Conservation (phyloP, 345 rosid genomes). For the Excoecaria cochinchinensis region DNA sequence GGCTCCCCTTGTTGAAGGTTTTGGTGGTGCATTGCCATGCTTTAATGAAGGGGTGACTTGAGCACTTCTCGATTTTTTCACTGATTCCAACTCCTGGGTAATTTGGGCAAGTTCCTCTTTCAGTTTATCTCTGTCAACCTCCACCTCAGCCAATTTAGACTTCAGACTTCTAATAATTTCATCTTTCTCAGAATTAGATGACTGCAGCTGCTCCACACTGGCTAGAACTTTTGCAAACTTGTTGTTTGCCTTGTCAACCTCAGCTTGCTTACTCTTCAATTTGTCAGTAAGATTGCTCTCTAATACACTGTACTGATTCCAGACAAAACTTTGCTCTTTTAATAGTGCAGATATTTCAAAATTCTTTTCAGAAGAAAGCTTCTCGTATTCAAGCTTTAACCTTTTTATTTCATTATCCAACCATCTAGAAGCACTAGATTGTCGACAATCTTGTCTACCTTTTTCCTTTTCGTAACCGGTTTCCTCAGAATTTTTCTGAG, state of each 20-base stretch:
- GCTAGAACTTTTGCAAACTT: constrained; percentile 57
- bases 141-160: constrained; percentile 50
- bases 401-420: constrained; percentile 45
- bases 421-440: constrained; percentile 25
- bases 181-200: constrained; percentile 61
- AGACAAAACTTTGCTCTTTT: constrained; percentile 64
- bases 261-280: constrained; percentile 52
- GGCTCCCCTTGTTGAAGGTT: constrained; percentile 25
- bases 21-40: constrained; percentile 33
- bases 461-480: constrained; percentile 16
- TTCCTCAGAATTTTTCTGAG: constrained; percentile 22
- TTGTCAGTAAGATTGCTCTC: constrained; percentile 52
- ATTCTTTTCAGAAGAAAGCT: constrained; percentile 55
- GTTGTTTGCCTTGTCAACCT: constrained; percentile 51
- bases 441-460: constrained; percentile 14
- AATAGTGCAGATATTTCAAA: constrained; percentile 50
- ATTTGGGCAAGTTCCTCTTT: constrained; percentile 47
- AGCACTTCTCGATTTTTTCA: constrained; percentile 42
- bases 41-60: constrained; percentile 45
- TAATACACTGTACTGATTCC: constrained; percentile 63
- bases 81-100: constrained; percentile 46
- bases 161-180: constrained; percentile 46
- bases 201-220: constrained; percentile 54
- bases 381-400: constrained; percentile 51
- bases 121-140: constrained; percentile 41